These are phyloP conservation scores for Camillea tinctor DNA, from an alignment of 2,329 filamentous ascomycete species.

Conservation along the genomic window DNA sequence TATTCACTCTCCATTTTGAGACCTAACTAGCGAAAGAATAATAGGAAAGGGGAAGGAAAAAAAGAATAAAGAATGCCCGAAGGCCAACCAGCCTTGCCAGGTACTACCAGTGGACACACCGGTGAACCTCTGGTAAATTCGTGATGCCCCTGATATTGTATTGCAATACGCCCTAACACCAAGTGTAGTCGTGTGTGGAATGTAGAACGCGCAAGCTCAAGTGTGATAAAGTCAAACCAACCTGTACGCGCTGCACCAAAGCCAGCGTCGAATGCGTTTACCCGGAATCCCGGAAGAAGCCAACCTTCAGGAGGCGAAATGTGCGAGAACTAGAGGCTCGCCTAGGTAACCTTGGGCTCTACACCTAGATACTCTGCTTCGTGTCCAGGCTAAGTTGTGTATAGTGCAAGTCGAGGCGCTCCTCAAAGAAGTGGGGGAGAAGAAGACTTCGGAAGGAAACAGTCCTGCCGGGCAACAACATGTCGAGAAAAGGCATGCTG, in stretches of 20 bases:
- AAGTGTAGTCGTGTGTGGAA: slow-evolving; percentile 36
- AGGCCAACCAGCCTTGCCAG: slow-evolving; percentile 17
- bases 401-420: slow-evolving; percentile 79
- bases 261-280: slow-evolving; percentile 78
- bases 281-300: slow-evolving; percentile 85
- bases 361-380: slow-evolving; percentile 3
- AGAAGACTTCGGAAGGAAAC: slow-evolving; percentile 20
- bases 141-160: slow-evolving; percentile 3
- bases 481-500: slow-evolving; percentile 26
- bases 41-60: no score
- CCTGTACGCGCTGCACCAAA: slow-evolving; percentile 76
- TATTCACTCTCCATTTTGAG: no score
- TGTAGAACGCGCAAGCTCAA: slow-evolving; percentile 83
- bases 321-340: slow-evolving; percentile 88
- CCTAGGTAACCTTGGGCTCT: slow-evolving; percentile 58
- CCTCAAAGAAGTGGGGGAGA: slow-evolving; percentile 61
- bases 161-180: slow-evolving; percentile 15
- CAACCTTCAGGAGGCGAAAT: slow-evolving; percentile 82
- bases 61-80: slow-evolving; percentile 19
- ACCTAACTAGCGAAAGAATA: no score
- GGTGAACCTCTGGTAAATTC: slow-evolving; percentile 27
- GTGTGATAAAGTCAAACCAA: slow-evolving; percentile 78
- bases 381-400: slow-evolving; percentile 15
- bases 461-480: slow-evolving; percentile 25
- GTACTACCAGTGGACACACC: slow-evolving; percentile 11